Evolutionary conservation across 2,329 filamentous ascomycete genomes (phyloP).

Genomic region (Bimuria novae-zelandiae): DNA sequence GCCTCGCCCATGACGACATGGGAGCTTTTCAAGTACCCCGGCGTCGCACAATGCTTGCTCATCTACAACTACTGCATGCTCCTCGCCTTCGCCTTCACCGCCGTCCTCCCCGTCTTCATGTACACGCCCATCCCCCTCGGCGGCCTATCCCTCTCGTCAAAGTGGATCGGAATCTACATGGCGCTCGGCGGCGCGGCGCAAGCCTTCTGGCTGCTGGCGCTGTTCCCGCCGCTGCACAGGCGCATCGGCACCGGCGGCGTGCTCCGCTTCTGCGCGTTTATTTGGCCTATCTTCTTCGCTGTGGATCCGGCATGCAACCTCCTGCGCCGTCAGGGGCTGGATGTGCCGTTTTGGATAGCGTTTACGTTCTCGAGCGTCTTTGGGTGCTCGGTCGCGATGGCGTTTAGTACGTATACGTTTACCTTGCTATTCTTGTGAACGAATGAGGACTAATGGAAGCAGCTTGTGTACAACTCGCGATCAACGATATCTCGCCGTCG

Average conservation of each 20-base stretch:
- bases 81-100: constrained; percentile 73
- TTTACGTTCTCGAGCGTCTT: constrained; percentile 54
- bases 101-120: constrained; percentile 69
- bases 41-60: constrained; percentile 68
- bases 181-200: constrained; percentile 68
- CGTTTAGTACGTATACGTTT: constrained; percentile 60
- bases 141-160: constrained; percentile 66
- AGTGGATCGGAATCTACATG: constrained; percentile 70
- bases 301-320: constrained; percentile 60
- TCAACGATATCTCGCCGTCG: constrained; percentile 75
- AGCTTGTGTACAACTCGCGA: constrained; percentile 69
- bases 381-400: constrained; percentile 69
- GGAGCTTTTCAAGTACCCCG: constrained; percentile 65
- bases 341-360: constrained; percentile 62
- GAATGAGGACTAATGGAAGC: background rate
- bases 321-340: constrained; percentile 56
- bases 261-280: constrained; percentile 60
- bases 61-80: constrained; percentile 70
- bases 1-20: constrained; percentile 51
- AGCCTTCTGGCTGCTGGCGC: constrained; percentile 70
- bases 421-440: background rate
- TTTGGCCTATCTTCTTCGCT: constrained; percentile 69
- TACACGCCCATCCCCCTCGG: constrained; percentile 67
- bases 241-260: constrained; percentile 69
- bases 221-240: constrained; percentile 70